Evolutionary conservation across 2,329 filamentous ascomycete species (phyloP), one percentile per base, ranked within the genome.

Genomic region (Metarhizium rileyi): DNA sequence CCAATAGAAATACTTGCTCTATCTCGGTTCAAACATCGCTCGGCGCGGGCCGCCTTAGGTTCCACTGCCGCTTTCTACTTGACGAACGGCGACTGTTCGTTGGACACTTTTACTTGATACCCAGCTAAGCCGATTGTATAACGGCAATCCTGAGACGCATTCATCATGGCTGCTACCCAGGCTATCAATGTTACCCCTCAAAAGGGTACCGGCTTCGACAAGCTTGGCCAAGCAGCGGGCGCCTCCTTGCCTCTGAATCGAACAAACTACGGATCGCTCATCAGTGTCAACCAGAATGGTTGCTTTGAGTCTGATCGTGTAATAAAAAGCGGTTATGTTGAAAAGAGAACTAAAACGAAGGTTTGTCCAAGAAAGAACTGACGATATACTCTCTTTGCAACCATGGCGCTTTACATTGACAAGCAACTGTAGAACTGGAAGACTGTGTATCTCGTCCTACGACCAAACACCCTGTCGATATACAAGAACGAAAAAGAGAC

Each of bases 271-370:
- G 81, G 86, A 56, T 75, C 83, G 16, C 83, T 89, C 61, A 93
- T 88, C 27, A 88, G 90, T 4, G 89, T 97, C 55, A 95, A 91
- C 63, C 85, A 95, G 67, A 90, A 95, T 67, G 93, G 93, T 54
- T 93, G 89, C 67, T 98, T 95, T 66, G 90, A 93, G 62, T 95
- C 94, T 62, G 93, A 98, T 67, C 84, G 90, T 46, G 87, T 97
- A 49, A 78, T 97, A 66, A 97, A 95, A 71, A 83, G 85, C 50
- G 90, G 91, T 52, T 86, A 85, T 57, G 83, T 95, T 36, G 79
- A 86, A 62, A 95, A 95, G 69, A 82, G 91, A 57, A 94, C 90
- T 18, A 95, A 91, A 73, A 97, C 91, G 52, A 95, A 94, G 83
- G 88, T 90, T 67, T 50, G 49, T 47, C 12, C 5, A 27, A 16